Evolutionary conservation across 2,329 filamentous ascomycete species (phyloP).

Genomic region (Fusarium torulosum): DNA sequence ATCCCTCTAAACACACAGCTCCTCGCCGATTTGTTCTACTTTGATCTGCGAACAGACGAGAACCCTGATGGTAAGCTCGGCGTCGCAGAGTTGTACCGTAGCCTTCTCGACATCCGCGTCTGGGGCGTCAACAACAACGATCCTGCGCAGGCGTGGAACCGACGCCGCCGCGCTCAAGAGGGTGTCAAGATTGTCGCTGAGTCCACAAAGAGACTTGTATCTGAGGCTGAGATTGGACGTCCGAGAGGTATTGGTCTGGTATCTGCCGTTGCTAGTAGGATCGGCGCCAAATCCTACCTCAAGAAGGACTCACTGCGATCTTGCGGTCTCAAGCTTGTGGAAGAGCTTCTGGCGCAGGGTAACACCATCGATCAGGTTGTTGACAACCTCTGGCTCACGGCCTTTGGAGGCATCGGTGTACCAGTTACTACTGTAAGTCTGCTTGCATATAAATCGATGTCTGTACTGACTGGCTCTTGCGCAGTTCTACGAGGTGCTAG

Average conservation of each 20-base stretch:
- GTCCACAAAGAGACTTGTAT: conserved; percentile 56
- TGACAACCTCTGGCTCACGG: conserved; percentile 55
- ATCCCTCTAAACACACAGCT: conserved; percentile 69
- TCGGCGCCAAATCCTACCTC: conserved; percentile 49
- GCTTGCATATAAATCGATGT: not conserved
- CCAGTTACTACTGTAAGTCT: conserved; percentile 54
- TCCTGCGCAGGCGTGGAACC: conserved; percentile 60
- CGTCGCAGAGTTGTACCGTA: conserved; percentile 57
- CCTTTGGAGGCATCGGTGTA: conserved; percentile 57
- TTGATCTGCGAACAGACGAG: conserved; percentile 68
- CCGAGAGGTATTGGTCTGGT: conserved; percentile 51
- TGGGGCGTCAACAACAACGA: conserved; percentile 63
- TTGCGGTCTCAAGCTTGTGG: conserved; percentile 55
- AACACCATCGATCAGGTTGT: conserved; percentile 51
- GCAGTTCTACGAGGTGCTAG: conserved; percentile 60
- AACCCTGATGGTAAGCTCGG: conserved; percentile 63
- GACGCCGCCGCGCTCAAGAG: conserved; percentile 58
- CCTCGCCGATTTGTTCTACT: conserved; percentile 68
- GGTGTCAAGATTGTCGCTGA: conserved; percentile 54
- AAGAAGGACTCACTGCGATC: conserved; percentile 55
- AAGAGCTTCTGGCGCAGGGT: conserved; percentile 54
- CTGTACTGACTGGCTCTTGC: not conserved
- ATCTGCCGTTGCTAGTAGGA: conserved; percentile 46
- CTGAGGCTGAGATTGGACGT: conserved; percentile 52
- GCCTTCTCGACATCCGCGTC: conserved; percentile 59